Evolutionary conservation across 345 rosid genomes (phyloP).

Genomic region (Geranium rotundifolium): DNA sequence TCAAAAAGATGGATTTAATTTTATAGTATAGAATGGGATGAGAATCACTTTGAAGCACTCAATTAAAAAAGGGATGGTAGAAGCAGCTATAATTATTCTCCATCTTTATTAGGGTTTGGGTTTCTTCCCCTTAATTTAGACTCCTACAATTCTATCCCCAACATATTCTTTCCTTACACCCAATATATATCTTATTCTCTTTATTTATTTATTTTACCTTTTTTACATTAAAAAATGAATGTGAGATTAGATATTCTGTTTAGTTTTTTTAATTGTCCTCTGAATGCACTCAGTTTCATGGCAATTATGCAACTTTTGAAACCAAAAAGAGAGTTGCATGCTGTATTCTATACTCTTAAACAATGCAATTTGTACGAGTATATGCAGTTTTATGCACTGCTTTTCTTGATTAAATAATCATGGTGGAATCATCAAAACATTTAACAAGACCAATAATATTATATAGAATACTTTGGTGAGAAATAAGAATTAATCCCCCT

Average conservation of each 20-base stretch:
- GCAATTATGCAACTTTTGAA: slow-evolving; percentile 52
- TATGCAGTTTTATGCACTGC: background rate
- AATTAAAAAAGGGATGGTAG: too few relatives aligned
- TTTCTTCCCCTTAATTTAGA: slow-evolving; percentile 54
- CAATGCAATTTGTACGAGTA: background rate
- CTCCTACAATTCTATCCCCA: slow-evolving; percentile 63
- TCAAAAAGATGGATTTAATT: too few relatives aligned
- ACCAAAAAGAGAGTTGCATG: slow-evolving; percentile 43
- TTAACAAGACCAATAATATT: background rate
- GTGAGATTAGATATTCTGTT: slow-evolving; percentile 35
- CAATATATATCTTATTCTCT: slow-evolving; percentile 38
- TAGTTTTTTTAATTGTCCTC: background rate
- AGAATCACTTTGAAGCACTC: too few relatives aligned
- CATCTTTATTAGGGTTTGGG: slow-evolving; percentile 11
- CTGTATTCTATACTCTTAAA: slow-evolving; percentile 5
- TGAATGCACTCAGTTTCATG: slow-evolving; percentile 36
- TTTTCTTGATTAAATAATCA: background rate
- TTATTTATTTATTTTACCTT: slow-evolving; percentile 8
- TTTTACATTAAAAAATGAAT: slow-evolving; percentile 12
- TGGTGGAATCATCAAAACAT: background rate
- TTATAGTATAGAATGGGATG: too few relatives aligned
- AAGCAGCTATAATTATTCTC: slow-evolving; percentile 1
- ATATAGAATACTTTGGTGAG: background rate
- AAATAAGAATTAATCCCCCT: too few relatives aligned
- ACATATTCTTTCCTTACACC: slow-evolving; percentile 66